phyloP scores from a whole-genome alignment of 768 basidiomycete genomes.

The Suillus alpinus region DNA sequence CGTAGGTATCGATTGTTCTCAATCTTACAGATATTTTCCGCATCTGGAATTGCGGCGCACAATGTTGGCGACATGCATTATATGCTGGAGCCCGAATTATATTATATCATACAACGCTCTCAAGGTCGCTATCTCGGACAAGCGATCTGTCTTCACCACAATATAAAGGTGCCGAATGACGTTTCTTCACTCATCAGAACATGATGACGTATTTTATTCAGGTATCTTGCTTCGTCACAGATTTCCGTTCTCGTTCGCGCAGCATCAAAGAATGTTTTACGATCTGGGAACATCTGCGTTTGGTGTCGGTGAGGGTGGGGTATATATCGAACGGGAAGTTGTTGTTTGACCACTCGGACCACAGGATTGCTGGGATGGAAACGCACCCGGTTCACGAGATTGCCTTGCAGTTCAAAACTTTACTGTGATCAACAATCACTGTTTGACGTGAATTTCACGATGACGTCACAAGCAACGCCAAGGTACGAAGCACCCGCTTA shows the following conservation, averaged over 20 bases:
- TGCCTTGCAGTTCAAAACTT: conserved; percentile 24
- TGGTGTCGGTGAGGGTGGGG: background rate
- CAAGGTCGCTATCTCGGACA: background rate
- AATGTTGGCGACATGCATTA: too few relatives aligned
- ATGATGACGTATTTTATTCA: background rate
- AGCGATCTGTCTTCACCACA: background rate
- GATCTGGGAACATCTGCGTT: background rate
- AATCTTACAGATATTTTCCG: too few relatives aligned
- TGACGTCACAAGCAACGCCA: conserved; percentile 30
- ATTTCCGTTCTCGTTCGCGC: background rate
- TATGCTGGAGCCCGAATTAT: background rate
- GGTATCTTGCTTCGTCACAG: background rate
- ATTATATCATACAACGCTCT: background rate
- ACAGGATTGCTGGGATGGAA: background rate
- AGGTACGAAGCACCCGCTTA: conserved; percentile 8
- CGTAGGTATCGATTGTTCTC: too few relatives aligned
- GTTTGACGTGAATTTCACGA: conserved; percentile 51
- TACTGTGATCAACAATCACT: conserved; percentile 43
- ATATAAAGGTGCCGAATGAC: background rate
- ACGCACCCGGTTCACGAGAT: background rate
- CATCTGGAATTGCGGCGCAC: too few relatives aligned
- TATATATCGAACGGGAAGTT: background rate
- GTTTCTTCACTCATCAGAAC: background rate
- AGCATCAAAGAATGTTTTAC: background rate
- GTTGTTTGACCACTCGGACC: background rate